Evolutionary conservation across 805 yeast genomes (phyloP).

Genomic region (Ogataea ganodermae): DNA sequence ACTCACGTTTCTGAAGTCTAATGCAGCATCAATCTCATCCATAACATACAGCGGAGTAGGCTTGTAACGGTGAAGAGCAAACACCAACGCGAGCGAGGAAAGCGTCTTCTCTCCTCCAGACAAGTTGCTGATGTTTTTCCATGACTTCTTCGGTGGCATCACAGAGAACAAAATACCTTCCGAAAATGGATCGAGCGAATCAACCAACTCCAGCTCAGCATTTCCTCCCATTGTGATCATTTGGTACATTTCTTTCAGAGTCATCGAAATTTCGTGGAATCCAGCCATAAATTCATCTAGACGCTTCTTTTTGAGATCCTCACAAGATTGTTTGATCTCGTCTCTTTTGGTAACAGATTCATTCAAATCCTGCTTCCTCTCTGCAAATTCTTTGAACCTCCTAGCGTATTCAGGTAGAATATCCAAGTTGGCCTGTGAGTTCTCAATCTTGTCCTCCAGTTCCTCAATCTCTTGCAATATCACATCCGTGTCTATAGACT

Average conservation of each 20-base stretch:
- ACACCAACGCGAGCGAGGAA: slow-evolving; percentile 91
- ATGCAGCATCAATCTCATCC: slow-evolving; percentile 99
- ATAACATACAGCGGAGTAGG: slow-evolving; percentile 97
- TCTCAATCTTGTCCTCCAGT: slow-evolving; percentile 56
- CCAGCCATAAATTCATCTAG: slow-evolving; percentile 93
- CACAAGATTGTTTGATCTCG: slow-evolving; percentile 57
- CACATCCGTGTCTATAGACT: slow-evolving; percentile 45
- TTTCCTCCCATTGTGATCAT: slow-evolving; percentile 99
- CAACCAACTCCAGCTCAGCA: slow-evolving; percentile 95
- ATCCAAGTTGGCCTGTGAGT: slow-evolving; percentile 67
- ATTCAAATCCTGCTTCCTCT: slow-evolving; percentile 67
- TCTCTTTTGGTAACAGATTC: slow-evolving; percentile 69
- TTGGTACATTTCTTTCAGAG: slow-evolving; percentile 94
- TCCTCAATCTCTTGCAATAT: slow-evolving; percentile 54
- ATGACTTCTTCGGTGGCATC: slow-evolving; percentile 98
- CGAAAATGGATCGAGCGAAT: slow-evolving; percentile 94
- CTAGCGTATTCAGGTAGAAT: slow-evolving; percentile 74
- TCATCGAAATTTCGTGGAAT: slow-evolving; percentile 78
- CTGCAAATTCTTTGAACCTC: slow-evolving; percentile 62
- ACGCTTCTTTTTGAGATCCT: slow-evolving; percentile 70
- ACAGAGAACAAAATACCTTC: slow-evolving; percentile 97
- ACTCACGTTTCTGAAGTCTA: slow-evolving; percentile 94
- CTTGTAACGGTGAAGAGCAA: slow-evolving; percentile 92
- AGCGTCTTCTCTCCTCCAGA: slow-evolving; percentile 98
- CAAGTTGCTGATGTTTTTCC: slow-evolving; percentile 93